Evolutionary conservation across 2,329 filamentous ascomycete species (phyloP), one percentile per base, ranked within the genome.

Genomic region (Diplodia scrobiculata): DNA sequence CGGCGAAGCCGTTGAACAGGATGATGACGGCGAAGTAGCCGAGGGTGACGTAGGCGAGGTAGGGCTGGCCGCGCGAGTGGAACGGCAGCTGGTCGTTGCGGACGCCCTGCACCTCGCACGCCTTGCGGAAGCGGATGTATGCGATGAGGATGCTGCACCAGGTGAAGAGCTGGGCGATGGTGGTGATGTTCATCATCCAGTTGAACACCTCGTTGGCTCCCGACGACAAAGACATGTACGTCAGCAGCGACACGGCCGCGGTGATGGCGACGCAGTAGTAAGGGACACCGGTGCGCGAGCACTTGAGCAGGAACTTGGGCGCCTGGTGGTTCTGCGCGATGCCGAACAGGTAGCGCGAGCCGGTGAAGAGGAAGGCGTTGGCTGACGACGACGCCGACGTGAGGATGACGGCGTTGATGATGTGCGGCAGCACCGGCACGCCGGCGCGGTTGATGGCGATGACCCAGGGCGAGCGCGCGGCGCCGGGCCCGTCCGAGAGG

Each of bases 401-500:
- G 69, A 92, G 82, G 70, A 93, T 88, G 29, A 92, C 82, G 41
- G 89, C 90, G 74, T 94, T 94, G 77, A 93, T 87, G 65, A 93
- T 84, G 5, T 86, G 87, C 0, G 89, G 88, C 4, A 92, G 84
- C 6, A 84, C 87, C 4, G 80, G 82, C 66, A 92, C 87, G 0
- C 88, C 86, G 1, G 89, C 90, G 34, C 86, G 84, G 11, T 84
- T 82, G 45, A 89, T 87, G 19, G 89, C 90, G 68, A 92, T 90
- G 67, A 93, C 73, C 73, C 75, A 78, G 6, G 73, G 77, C 7
- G 76, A 78, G 41, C 69, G 71, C 62, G 75, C 73, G n/a, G 75
- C 76, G 58, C 74, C 74, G 54, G 72, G 71, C 50, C 73, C 72
- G 6, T 76, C 82, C 2, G 84, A 81, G 25, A 79, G 76, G 6